These are phyloP conservation scores for Lablab purpureus DNA, from an alignment of 306 rosid species.

Conservation along the genomic window DNA sequence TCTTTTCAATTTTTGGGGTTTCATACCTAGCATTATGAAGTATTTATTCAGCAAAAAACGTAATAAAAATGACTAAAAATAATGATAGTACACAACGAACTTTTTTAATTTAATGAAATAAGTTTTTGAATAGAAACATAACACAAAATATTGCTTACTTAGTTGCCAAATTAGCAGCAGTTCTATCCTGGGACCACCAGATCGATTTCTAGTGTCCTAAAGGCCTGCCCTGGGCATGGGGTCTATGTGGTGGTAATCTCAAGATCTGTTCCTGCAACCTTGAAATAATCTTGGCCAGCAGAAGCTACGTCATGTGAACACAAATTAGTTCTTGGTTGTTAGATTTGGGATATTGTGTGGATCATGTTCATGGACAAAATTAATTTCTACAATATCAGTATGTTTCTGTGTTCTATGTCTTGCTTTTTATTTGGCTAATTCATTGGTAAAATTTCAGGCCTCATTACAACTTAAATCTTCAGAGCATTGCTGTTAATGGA, in stretches of 20 bases:
- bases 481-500: conserved; percentile 88
- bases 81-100: background rate
- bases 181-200: background rate
- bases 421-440: conserved; percentile 36
- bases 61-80: conserved; percentile 24
- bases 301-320: too few relatives aligned
- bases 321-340: too few relatives aligned
- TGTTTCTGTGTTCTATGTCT: conserved; percentile 31
- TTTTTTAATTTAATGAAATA: conserved; percentile 25
- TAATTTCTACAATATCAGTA: background rate
- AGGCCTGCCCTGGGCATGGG: too few relatives aligned
- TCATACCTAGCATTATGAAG: background rate
- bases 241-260: too few relatives aligned
- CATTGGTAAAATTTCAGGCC: conserved; percentile 69
- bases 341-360: too few relatives aligned
- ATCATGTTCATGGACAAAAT: too few relatives aligned
- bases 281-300: too few relatives aligned
- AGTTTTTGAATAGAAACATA: conserved; percentile 33
- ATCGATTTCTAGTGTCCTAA: too few relatives aligned
- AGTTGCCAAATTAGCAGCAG: conserved; percentile 27
- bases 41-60: conserved; percentile 10
- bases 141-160: conserved; percentile 10
- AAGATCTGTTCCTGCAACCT: too few relatives aligned
- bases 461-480: conserved; percentile 91
- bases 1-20: background rate